These are phyloP conservation scores for Limtongia smithiae DNA, from an alignment of 805 yeast genomes.

Conservation along the genomic window DNA sequence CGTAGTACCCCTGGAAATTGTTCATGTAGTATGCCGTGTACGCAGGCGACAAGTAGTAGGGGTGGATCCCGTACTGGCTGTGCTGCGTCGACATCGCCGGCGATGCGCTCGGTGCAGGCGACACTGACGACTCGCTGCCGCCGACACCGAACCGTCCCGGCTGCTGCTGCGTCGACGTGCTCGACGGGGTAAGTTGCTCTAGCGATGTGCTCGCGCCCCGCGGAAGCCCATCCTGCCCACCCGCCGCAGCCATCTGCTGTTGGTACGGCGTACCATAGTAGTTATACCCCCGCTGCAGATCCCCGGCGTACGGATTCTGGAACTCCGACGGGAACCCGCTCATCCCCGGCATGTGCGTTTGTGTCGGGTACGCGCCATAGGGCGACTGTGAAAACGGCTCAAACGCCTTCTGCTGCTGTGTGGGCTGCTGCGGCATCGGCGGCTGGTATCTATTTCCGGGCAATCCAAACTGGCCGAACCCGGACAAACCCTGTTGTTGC, in stretches of 20 bases:
- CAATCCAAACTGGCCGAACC: slow-evolving; percentile 26
- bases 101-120: slow-evolving; percentile 28
- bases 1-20: slow-evolving; percentile 29
- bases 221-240: slow-evolving; percentile 23
- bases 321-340: slow-evolving; percentile 29
- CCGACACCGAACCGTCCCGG: slow-evolving; percentile 29
- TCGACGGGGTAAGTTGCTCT: slow-evolving; percentile 27
- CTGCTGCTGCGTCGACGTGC: slow-evolving; percentile 26
- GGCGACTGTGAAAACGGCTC: slow-evolving; percentile 31
- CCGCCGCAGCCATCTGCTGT: slow-evolving; percentile 15
- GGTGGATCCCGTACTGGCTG: slow-evolving; percentile 27
- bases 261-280: slow-evolving; percentile 26
- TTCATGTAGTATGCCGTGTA: slow-evolving; percentile 31
- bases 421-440: slow-evolving; percentile 11
- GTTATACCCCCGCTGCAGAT: slow-evolving; percentile 26
- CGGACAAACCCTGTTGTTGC: slow-evolving; percentile 25
- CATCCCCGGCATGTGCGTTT: slow-evolving; percentile 28
- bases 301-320: slow-evolving; percentile 27
- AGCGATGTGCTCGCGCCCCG: slow-evolving; percentile 25
- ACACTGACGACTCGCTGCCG: slow-evolving; percentile 22
- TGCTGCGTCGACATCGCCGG: slow-evolving; percentile 24
- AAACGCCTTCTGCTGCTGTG: slow-evolving; percentile 22
- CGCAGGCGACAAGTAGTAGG: slow-evolving; percentile 29
- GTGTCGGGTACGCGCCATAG: slow-evolving; percentile 27
- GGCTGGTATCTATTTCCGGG: slow-evolving; percentile 17